These are phyloP conservation scores for Candida xyloterini DNA, from an alignment of 805 yeast species.

Conservation along the genomic window DNA sequence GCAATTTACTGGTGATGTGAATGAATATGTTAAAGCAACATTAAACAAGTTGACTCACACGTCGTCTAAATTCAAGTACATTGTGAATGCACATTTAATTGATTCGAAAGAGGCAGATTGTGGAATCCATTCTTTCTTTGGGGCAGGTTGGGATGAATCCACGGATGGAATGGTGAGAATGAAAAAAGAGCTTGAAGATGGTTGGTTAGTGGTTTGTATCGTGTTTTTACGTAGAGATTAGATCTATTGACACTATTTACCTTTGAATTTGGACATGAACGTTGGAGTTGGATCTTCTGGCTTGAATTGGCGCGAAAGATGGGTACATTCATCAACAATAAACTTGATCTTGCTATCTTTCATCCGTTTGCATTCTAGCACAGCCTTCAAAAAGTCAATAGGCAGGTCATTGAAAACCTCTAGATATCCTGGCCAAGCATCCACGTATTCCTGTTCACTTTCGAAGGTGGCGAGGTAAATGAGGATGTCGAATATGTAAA, in stretches of 20 bases:
- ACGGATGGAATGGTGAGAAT: constrained; percentile 52
- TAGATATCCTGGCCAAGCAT: constrained; percentile 44
- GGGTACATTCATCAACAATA: constrained; percentile 27
- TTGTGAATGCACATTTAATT: constrained; percentile 44
- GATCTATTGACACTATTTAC: background rate
- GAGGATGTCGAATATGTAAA: constrained; percentile 59
- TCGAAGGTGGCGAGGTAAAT: constrained; percentile 52
- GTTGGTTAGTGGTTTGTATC: constrained; percentile 26
- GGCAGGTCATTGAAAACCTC: constrained; percentile 76
- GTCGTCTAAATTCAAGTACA: constrained; percentile 56
- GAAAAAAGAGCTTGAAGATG: constrained; percentile 25
- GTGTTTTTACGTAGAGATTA: constrained; percentile 29
- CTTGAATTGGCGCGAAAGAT: constrained; percentile 13
- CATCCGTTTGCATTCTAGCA: constrained; percentile 49
- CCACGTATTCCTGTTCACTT: constrained; percentile 45
- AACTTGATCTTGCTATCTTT: constrained; percentile 25
- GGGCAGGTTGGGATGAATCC: constrained; percentile 54
- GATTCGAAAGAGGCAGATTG: constrained; percentile 24
- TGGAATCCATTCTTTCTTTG: constrained; percentile 39
- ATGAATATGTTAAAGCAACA: constrained; percentile 1
- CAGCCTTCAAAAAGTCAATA: constrained; percentile 60
- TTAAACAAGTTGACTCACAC: constrained; percentile 34
- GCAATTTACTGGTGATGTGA: constrained; percentile 2
- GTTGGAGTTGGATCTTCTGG: constrained; percentile 15
- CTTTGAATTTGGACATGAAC: constrained; percentile 19